phyloP scores from a whole-genome alignment of 2,329 filamentous ascomycete species.

The Penicillium paneum region DNA sequence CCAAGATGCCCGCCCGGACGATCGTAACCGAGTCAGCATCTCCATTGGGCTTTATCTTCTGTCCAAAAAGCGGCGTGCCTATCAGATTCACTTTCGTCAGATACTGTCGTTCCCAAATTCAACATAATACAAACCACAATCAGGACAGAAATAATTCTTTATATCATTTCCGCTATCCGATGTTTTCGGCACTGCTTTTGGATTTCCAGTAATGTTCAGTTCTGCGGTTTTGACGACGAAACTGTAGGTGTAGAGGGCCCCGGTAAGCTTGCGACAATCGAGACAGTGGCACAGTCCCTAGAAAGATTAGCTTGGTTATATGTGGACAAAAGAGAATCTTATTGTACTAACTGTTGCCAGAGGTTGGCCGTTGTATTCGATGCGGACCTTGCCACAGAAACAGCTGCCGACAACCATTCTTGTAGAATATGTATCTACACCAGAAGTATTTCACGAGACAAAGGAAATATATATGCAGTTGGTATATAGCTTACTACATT shows the following conservation, averaged over 20 bases:
- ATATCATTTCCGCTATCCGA: slow-evolving; percentile 38
- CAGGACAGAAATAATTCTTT: slow-evolving; percentile 36
- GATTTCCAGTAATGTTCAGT: slow-evolving; percentile 31
- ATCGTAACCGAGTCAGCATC: slow-evolving; percentile 22
- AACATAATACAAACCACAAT: slow-evolving; percentile 33
- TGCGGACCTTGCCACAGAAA: slow-evolving; percentile 37
- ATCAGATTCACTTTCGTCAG: slow-evolving; percentile 8
- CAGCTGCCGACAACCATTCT: slow-evolving; percentile 35
- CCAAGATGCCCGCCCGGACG: slow-evolving; percentile 38
- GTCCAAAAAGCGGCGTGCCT: slow-evolving; percentile 32
- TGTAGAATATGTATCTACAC: background rate
- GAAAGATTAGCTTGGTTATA: slow-evolving; percentile 4
- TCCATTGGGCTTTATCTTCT: slow-evolving; percentile 23
- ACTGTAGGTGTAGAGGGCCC: slow-evolving; percentile 29
- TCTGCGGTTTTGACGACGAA: slow-evolving; percentile 30
- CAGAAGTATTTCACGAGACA: no score
- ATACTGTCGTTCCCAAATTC: background rate
- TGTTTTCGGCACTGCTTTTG: slow-evolving; percentile 35
- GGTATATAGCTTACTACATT: background rate
- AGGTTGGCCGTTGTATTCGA: slow-evolving; percentile 34
- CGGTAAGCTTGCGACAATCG: slow-evolving; percentile 42
- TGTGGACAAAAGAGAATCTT: background rate
- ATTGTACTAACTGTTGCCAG: slow-evolving; percentile 27
- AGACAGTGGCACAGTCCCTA: slow-evolving; percentile 39
- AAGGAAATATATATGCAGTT: background rate